These are phyloP conservation scores for Juncus inflexus DNA, from an alignment of 176 grass and related monocot species.

Conservation along the genomic window DNA sequence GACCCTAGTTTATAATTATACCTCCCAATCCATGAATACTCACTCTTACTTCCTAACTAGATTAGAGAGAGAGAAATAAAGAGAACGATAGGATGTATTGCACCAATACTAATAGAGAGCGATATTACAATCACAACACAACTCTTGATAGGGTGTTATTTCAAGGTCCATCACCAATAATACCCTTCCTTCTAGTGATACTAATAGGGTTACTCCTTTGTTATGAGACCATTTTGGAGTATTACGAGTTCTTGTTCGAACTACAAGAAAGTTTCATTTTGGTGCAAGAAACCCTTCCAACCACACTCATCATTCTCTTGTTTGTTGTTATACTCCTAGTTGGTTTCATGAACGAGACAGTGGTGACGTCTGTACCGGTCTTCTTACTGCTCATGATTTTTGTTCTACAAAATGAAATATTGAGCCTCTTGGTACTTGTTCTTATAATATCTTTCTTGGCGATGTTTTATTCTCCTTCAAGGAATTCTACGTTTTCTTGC, in stretches of 20 bases:
- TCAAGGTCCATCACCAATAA: slow-evolving; percentile 64
- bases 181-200: slow-evolving; percentile 39
- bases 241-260: slow-evolving; percentile 2
- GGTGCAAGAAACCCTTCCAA: neutral
- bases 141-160: slow-evolving; percentile 16
- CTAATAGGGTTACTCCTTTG: slow-evolving; percentile 11
- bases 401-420: slow-evolving; percentile 22
- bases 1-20: no score
- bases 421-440: slow-evolving; percentile 16
- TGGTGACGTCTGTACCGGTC: neutral
- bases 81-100: slow-evolving; percentile 22
- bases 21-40: no score
- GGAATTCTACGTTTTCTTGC: neutral
- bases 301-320: neutral
- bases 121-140: slow-evolving; percentile 5
- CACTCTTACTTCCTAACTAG: no score
- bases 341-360: slow-evolving; percentile 10
- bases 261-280: neutral
- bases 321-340: neutral
- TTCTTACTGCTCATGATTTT: slow-evolving; percentile 8
- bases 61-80: slow-evolving; percentile 7
- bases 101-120: neutral
- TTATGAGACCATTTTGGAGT: neutral
- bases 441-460: slow-evolving; percentile 13
- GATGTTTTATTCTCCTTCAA: neutral